phyloP scores from a whole-genome alignment of 331 rosid species.

The Rosa hybrid region DNA sequence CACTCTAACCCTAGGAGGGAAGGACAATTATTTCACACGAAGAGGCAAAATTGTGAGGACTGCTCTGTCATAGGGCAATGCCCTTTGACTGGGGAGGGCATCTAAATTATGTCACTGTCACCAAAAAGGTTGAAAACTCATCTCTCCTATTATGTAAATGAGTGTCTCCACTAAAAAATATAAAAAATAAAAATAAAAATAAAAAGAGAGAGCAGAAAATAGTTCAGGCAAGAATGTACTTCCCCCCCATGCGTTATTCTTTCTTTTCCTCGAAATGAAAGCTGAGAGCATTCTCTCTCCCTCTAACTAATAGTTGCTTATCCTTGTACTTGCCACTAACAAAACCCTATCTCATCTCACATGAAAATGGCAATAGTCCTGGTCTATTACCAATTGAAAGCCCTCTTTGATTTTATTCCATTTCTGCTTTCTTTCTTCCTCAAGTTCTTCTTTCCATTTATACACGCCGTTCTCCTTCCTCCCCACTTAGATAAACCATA shows the following conservation, averaged over 20 bases:
- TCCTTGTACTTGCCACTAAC: constrained; percentile 55
- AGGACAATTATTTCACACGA: constrained; percentile 58
- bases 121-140: constrained; percentile 54
- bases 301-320: constrained; percentile 12
- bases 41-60: constrained; percentile 38
- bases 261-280: not conserved
- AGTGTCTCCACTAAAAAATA: not conserved
- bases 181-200: not conserved
- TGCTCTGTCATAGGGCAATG: constrained; percentile 43
- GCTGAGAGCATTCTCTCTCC: constrained; percentile 1
- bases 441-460: constrained; percentile 57
- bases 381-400: constrained; percentile 53
- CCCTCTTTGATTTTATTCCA: constrained; percentile 22
- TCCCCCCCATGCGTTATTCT: constrained; percentile 86
- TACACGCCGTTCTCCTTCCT: constrained; percentile 61
- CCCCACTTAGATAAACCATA: constrained; percentile 33
- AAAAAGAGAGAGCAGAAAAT: not conserved
- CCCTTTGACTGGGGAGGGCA: constrained; percentile 77
- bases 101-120: constrained; percentile 65
- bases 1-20: constrained; percentile 28
- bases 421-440: not conserved
- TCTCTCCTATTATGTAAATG: constrained; percentile 1
- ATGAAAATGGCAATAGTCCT: constrained; percentile 54
- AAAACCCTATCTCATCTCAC: constrained; percentile 22
- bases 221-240: constrained; percentile 47